Evolutionary conservation across 768 basidiomycete genomes (phyloP), one percentile per base, ranked within the genome.

Genomic region (Boletus rubroflammeus): DNA sequence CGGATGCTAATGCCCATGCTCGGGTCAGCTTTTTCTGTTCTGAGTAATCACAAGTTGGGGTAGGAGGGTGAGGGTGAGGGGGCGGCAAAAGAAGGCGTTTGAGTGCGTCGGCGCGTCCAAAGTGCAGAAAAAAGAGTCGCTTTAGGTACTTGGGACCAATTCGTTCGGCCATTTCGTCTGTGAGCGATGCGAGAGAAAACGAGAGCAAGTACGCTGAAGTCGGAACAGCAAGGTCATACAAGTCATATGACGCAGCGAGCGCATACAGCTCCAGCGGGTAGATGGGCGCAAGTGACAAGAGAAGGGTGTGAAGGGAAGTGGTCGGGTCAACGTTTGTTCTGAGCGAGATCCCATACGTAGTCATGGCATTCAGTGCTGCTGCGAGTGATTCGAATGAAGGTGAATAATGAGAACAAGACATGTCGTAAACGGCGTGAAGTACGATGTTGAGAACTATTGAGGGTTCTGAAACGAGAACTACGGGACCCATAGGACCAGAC

Each of bases 141-240:
- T 89, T 90, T 57, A 93, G 73, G 63, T 93, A 93, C 21, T 83
- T 71, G 3, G 90, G 79, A 8, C 90, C 89, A 48, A 93, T 91
- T 40, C 75, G 77, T 44, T 78, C 74, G 5, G 82, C 86, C 70
- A 83, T 77, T 44, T 84, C 84, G 65, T 93, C 91, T 3, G 85
- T 82, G 43, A 93, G 70, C 0, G 79, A 73, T 5, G 84, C 75
- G 5, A 93, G 81, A 5, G 83, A 76, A 64, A 84, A 86, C 2
- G 85, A 84, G 48, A 93, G 79, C 36, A 92, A 77, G 67, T 89
- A 84, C 8, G 86, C 79, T 3, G 89, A 91, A 6, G 86, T 80
- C 1, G 86, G 75, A 15, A 89, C 83, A 0, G 91, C 90, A 46
- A 93, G 80, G 44, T 86, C 86, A 51, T 83, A 80, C 25, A 91